Base-by-base conservation (phyloP, 306 rosid species). In the Trichosanthes truncata region DNA sequence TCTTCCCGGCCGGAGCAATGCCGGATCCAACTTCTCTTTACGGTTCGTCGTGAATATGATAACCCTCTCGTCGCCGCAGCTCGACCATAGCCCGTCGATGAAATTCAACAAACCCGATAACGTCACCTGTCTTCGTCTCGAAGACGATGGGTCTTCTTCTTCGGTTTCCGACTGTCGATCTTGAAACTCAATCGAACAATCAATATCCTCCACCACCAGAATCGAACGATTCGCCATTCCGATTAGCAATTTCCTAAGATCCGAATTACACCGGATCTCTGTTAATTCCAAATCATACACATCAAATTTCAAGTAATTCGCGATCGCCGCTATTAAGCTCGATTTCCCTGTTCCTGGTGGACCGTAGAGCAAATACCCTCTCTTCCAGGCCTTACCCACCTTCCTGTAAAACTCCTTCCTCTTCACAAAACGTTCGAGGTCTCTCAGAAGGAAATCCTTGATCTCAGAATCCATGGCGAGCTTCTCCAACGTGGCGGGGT, bases 291-390 rank as follows among this genome's bases (percentile, higher is more conserved):
- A 82, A 69, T 93, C 97, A 60, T 93, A 93, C 1, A 93, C 45
- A 74, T 91, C 89, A 10, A 93, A 93, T 9, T 81, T 81, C 81
- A 93, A 59, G 62, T 83, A 89, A 79, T 93, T 93, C 1, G 98
- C 98, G 91, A 93, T 91, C 4, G 98, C 95, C 1, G 97, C 95
- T n/a, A 91, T 87, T 74, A 91, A 82, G 84, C 97, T 93, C 2
- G 95, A 90, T 46, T 93, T 93, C 18, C 98, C 97, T 0, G 98
- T 93, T 0, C 98, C 98, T 0, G 98, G 98, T 0, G 98, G 97
- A 0, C 98, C 98, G 40, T 91, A 88, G 65, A 93, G 41, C 75
- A 93, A 72, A 43, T 93, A 93, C 3, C 97, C 97, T 72, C 98
- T 84, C 82, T 93, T 93, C 97, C 97, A 91, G 0, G 93, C 95